A percentile compares a stretch with the other conserved stretches of the same genome.
Evolutionary conservation across 2,329 filamentous ascomycete species (phyloP).

Genomic region (Tolypocladium inflatum): DNA sequence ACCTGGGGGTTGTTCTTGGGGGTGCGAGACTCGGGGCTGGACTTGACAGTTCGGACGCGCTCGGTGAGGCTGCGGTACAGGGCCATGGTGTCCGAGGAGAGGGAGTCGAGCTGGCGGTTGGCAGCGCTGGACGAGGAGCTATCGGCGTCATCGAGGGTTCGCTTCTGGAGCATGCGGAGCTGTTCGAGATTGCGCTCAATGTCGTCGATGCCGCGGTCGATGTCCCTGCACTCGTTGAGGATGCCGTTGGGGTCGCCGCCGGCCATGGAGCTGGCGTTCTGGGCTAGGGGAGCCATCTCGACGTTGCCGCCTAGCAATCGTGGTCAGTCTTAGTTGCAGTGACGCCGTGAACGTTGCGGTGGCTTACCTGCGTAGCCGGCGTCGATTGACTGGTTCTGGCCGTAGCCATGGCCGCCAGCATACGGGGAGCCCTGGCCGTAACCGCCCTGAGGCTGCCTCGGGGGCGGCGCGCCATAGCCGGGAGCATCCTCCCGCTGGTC

Average conservation of each 20-base stretch:
- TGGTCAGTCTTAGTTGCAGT: background rate
- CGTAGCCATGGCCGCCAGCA: slow-evolving; percentile 13
- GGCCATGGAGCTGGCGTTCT: slow-evolving; percentile 37
- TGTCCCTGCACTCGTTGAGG: slow-evolving; percentile 74
- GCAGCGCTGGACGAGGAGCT: slow-evolving; percentile 56
- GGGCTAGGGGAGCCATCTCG: slow-evolving; percentile 60
- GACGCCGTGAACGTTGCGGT: too few relatives aligned
- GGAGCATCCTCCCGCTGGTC: slow-evolving; percentile 39
- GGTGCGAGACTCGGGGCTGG: slow-evolving; percentile 63
- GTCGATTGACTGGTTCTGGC: slow-evolving; percentile 12
- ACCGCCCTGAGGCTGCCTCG: slow-evolving; percentile 5
- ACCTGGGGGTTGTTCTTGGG: slow-evolving; percentile 72
- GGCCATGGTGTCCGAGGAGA: slow-evolving; percentile 73
- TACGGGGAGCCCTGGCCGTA: slow-evolving; percentile 13
- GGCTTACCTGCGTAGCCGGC: slow-evolving; percentile 20
- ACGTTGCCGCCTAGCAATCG: slow-evolving; percentile 37
- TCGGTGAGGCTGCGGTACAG: slow-evolving; percentile 71
- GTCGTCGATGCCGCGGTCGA: slow-evolving; percentile 66
- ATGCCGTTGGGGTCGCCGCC: slow-evolving; percentile 61
- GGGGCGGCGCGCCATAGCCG: slow-evolving; percentile 19
- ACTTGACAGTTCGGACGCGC: slow-evolving; percentile 75
- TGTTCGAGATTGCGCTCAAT: slow-evolving; percentile 65
- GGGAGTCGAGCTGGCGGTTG: slow-evolving; percentile 60
- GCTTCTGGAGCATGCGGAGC: slow-evolving; percentile 61
- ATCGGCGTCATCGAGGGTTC: slow-evolving; percentile 66